Conservation (phyloP, 441 rosid genomes). For the Croton setiger region DNA sequence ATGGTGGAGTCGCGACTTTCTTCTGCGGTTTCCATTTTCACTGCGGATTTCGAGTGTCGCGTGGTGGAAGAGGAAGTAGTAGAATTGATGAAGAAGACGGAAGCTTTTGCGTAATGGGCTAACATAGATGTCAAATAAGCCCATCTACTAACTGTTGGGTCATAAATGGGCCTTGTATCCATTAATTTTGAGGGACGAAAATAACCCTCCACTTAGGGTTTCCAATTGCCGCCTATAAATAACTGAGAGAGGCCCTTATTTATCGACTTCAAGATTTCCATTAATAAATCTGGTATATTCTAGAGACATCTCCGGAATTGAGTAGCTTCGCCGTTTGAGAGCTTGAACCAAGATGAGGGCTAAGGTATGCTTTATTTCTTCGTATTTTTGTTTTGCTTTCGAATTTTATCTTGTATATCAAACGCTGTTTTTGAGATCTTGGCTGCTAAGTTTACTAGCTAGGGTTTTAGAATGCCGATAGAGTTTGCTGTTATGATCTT, state of each 20-base stretch:
- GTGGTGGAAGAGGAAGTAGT: not conserved
- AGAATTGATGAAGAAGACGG: too few species aligned
- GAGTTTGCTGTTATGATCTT: not conserved
- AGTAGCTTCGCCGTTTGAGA: not conserved
- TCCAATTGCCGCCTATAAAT: constrained; percentile 2
- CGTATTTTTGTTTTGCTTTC: not conserved
- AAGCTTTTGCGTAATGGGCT: not conserved
- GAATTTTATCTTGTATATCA: not conserved
- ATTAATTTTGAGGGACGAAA: not conserved
- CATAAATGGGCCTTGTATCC: not conserved
- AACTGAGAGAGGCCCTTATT: not conserved
- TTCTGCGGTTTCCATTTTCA: constrained; percentile 9
- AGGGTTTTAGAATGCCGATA: not conserved
- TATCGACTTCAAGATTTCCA: too few species aligned
- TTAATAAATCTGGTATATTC: not conserved
- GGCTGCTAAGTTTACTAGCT: not conserved
- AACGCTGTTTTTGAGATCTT: not conserved
- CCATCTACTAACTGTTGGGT: not conserved
- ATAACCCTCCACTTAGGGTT: constrained; percentile 19
- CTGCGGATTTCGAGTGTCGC: not conserved
- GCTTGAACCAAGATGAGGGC: constrained; percentile 24
- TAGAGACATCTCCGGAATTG: not conserved
- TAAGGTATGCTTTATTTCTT: too few species aligned
- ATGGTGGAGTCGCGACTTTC: not conserved
- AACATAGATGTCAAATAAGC: not conserved